Conservation (phyloP, 73 alveolate genomes). For the Blepharisma stoltei region DNA sequence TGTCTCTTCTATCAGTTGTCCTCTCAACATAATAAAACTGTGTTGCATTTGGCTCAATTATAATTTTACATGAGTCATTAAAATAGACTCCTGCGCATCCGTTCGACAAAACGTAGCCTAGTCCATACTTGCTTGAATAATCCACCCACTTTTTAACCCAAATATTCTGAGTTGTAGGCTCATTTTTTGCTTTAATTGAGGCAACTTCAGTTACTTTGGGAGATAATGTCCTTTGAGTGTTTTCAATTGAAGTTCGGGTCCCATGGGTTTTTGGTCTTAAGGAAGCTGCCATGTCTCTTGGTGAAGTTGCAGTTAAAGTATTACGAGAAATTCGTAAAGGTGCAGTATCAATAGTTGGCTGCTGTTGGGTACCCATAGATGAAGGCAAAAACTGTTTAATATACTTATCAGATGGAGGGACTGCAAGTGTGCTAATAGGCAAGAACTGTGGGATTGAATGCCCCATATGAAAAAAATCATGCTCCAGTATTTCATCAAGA, state of each 20-base stretch:
- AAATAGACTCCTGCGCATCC: slow-evolving; percentile 51
- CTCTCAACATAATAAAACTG: slow-evolving; percentile 48
- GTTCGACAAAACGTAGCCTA: slow-evolving; percentile 48
- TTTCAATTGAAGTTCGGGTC: background rate
- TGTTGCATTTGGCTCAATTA: slow-evolving; percentile 27
- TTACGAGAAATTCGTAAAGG: slow-evolving; percentile 38
- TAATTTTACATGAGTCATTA: slow-evolving; percentile 50
- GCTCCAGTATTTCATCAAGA: slow-evolving; percentile 53
- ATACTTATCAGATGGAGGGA: slow-evolving; percentile 71
- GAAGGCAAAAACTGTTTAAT: slow-evolving; percentile 45
- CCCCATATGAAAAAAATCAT: slow-evolving; percentile 54
- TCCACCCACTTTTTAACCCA: slow-evolving; percentile 64
- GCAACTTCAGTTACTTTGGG: background rate
- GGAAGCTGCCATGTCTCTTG: no score
- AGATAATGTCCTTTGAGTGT: background rate
- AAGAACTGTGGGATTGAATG: slow-evolving; percentile 68
- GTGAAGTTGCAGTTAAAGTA: no score
- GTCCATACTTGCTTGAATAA: slow-evolving; percentile 59
- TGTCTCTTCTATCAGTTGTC: slow-evolving; percentile 61
- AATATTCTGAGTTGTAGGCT: background rate
- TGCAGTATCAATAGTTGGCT: background rate
- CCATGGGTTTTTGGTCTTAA: background rate
- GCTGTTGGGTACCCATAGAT: background rate
- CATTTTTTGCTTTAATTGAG: background rate
- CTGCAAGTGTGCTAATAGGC: slow-evolving; percentile 79